Base-by-base conservation (phyloP, 306 rosid species). In the Vigna unguiculata region DNA sequence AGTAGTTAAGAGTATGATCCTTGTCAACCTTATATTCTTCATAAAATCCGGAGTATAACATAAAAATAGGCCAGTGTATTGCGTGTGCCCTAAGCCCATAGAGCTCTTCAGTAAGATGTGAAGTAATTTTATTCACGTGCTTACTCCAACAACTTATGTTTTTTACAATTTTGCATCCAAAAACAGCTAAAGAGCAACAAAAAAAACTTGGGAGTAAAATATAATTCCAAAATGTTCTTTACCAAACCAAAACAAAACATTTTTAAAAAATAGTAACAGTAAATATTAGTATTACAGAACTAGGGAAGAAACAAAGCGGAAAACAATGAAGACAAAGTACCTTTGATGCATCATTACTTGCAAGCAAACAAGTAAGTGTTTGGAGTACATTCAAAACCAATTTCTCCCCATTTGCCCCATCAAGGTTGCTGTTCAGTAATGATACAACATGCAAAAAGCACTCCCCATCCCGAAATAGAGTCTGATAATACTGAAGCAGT, bases 361-460 rank as follows among this genome's bases (percentile, higher is more conserved):
- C 95, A 57, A 95, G 99, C 87, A 95, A 86, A 87, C 85, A 86
- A 70, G 91, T 90, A 74, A 95, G 97, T 57, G 97, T 92, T 80
- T 89, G 92, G 81, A 95, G 96, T 66, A 95, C 99, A 81, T 89
- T 90, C 86, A 90, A 85, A 82, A 91, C 92, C 87, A 95, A 85
- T 58, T 76, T 83, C 78, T 92, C 99, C 82, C 91, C 89, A 45
- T 82, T 81, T 32, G 69, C 86, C 69, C 86, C 86, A 22, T 90
- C 90, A 25, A 89, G 89, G 80, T 85, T 87, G 83, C 94, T 90
- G 80, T 95, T 95, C 79, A 95, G 91, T 72, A 95, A 88, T 13
- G 99, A 95, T 64, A 95, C 97, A 57, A 95, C 87, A 75, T 95
- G 99, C 92, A 95, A 82, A 88, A 95, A 95, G 87, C 99, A 95